These are phyloP conservation scores for Clavariopsis aquatica DNA, from an alignment of 495 filamentous ascomycete genomes.

Conservation along the genomic window DNA sequence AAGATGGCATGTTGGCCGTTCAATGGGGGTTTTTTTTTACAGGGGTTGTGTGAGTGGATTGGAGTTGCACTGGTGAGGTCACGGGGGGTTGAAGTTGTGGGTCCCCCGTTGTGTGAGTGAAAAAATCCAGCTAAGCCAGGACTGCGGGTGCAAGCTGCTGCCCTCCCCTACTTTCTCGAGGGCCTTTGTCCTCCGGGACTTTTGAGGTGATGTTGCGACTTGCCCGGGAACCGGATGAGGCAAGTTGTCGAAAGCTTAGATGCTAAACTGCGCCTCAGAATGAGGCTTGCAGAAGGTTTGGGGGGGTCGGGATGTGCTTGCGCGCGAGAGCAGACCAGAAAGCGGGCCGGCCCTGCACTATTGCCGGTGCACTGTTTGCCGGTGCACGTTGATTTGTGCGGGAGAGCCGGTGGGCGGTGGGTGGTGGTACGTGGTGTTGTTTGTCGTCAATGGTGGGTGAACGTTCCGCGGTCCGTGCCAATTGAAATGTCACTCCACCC, in stretches of 20 bases:
- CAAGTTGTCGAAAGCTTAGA: not conserved
- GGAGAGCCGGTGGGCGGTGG: too few species aligned
- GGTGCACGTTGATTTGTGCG: not conserved
- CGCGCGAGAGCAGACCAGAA: not conserved
- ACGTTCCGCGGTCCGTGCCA: too few species aligned
- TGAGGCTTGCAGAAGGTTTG: not conserved
- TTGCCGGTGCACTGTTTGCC: too few species aligned
- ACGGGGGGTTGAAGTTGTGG: not conserved
- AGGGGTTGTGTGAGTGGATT: not conserved
- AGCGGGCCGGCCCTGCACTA: not conserved
- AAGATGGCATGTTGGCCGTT: constrained; percentile 25
- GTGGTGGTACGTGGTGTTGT: too few species aligned
- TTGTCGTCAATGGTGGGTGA: too few species aligned
- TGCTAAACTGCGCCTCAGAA: not conserved
- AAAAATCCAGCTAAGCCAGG: not conserved
- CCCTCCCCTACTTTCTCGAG: not conserved
- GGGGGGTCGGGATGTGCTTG: not conserved
- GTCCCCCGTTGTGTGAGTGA: not conserved
- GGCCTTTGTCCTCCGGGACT: not conserved
- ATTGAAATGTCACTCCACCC: too few species aligned
- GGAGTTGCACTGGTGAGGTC: not conserved
- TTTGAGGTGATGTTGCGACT: not conserved
- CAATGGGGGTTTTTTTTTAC: not conserved
- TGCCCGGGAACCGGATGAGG: not conserved
- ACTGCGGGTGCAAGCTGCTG: not conserved